Conservation (phyloP, 177 flowering plant genomes). For the Tripterygium wilfordii region DNA sequence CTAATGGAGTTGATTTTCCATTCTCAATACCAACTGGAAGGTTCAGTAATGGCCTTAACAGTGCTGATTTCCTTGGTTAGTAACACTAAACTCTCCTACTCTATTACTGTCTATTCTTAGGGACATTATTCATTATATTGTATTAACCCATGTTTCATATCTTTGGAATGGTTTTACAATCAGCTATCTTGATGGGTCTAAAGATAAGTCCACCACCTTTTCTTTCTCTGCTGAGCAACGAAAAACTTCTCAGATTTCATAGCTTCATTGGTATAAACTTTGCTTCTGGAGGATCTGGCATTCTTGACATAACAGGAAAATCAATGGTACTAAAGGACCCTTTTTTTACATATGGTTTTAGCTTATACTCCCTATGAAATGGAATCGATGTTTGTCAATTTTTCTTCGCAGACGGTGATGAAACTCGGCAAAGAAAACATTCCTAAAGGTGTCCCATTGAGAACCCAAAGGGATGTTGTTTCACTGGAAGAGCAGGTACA, state of each 20-base stretch:
- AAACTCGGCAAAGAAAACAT: background rate
- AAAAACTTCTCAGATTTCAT: background rate
- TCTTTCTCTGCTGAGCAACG: conserved; percentile 19
- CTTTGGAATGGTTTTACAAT: background rate
- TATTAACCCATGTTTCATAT: background rate
- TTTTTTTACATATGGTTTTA: background rate
- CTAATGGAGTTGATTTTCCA: conserved; percentile 49
- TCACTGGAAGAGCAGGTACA: conserved; percentile 33
- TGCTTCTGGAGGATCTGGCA: conserved; percentile 56
- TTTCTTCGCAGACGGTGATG: background rate
- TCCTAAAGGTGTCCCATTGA: background rate
- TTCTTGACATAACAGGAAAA: conserved; percentile 20
- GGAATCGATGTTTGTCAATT: too few relatives aligned
- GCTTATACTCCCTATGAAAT: too few relatives aligned
- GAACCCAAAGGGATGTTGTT: conserved; percentile 20
- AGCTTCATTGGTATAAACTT: conserved; percentile 39
- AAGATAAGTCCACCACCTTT: conserved; percentile 45
- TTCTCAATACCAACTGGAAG: conserved; percentile 34
- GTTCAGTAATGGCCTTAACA: conserved; percentile 53
- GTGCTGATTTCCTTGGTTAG: conserved; percentile 45
- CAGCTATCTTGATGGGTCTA: conserved; percentile 39
- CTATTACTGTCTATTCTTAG: background rate
- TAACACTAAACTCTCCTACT: background rate
- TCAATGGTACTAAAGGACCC: background rate
- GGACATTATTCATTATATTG: background rate